Base-by-base conservation (phyloP, 441 rosid genomes). In the Theobroma grandiflorum region DNA sequence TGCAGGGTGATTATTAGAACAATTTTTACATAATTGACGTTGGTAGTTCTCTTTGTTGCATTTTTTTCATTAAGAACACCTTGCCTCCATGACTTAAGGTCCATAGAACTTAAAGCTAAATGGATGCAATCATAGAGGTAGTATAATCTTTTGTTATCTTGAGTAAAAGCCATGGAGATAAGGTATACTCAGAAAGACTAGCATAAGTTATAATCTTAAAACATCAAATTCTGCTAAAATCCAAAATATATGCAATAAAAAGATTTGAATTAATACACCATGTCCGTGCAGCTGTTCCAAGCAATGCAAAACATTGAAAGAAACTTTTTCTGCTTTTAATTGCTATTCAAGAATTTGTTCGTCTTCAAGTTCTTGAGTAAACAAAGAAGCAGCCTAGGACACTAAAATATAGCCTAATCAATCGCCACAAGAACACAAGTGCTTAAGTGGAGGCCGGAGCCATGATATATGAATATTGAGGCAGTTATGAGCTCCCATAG, bases 371-470 rank as follows among this genome's bases (percentile, higher is more conserved):
- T 42, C 40, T 74, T 38, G 8, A 53, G n/a, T 58, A 74, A 57
- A 6, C 35, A 74, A 40, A 74, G 52, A 58, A 12, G 20, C 38
- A n/a, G 12, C 20, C 53, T 40, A 57, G 8, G 53, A 58, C 53
- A 57, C 4, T 20, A 10, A 20, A 74, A 40, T 15, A 22, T 58
- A 40, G 38, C 40, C 55, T 42, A 58, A 43, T n/a, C 0, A 67
- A 22, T 26, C 42, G 55, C 42, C 37, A 59, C 42, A 59, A 59
- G 12, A 73, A 20, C 22, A 38, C 8, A 53, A 53, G 49, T 70
- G n/a, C 76, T 38, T 55, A 52, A 72, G 52, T 18, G 75, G 75
- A 37, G 55, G 64, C 76, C n/a, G 37, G 55, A 11, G 45, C 43
- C 2, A 20, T 53, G 22, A 72, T 72, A 33, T 38, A 55, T 55